Base-by-base conservation (phyloP, 441 rosid genomes). In the Gossypium davidsonii region DNA sequence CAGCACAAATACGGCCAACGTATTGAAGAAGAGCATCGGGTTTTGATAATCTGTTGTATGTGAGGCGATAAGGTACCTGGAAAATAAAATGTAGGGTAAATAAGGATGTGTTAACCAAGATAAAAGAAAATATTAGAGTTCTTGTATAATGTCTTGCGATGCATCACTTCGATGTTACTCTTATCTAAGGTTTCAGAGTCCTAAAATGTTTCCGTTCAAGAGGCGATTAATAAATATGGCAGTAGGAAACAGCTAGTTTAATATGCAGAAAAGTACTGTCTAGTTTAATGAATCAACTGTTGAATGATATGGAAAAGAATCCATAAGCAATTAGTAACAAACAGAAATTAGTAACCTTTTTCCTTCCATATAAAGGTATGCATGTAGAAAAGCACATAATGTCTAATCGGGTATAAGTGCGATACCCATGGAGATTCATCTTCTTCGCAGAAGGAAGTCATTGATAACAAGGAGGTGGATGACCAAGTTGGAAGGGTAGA, bases 31-130 rank as follows among this genome's bases (percentile, higher is more conserved):
- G 28, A 94, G 90, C 98, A 94, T 89, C 1, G 97, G 98, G 52
- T 90, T 80, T 75, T 88, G 92, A 77, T 92, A 92, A 83, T 92
- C 90, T 14, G 97, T 94, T 14, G 97, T 92, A 82, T 92, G 98
- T 7, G 97, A 92, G 21, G 97, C 97, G 48, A 94, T 94, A 84
- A 94, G 84, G 76, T 89, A 94, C 85, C 98, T 92, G 86, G 75
- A 73, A 59, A 37, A 79, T 11, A 42, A 48, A 72, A 60, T 10
- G 44, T 10, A 48, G 42, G 44, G 65, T 52, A 67, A 39, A 59
- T 3, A 26, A 21, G 23, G 23, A 21, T 21, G 23, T 21, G 23
- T 21, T 21, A 21, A 21, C 17, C 46, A 42, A 21, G 15, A 26
- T 2, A 59, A 9, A 60, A 17, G 15, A 60, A 31, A 26, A 62